Evolutionary conservation across 768 basidiomycete genomes (phyloP).

Genomic region (Cystofilobasidium ferigula): DNA sequence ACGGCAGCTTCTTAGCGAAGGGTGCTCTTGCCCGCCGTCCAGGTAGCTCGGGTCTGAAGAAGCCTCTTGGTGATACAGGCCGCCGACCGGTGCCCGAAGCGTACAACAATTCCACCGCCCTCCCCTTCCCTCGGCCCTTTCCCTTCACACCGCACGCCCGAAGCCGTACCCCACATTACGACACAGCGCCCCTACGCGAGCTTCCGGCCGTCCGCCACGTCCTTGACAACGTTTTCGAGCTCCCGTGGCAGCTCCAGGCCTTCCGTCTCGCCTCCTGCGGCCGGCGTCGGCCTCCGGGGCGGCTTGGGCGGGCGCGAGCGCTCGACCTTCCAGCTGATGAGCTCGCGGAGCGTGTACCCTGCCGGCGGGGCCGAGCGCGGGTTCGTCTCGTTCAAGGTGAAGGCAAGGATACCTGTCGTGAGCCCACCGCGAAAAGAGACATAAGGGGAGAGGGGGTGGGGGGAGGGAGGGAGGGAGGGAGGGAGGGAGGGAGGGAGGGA

Average conservation of each 20-base stretch:
- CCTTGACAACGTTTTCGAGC: neutral
- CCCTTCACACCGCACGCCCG: no score
- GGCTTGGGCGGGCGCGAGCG: neutral
- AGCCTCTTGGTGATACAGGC: no score
- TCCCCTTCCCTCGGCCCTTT: no score
- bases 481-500: neutral
- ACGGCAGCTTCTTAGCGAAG: no score
- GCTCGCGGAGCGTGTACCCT: conserved; percentile 36
- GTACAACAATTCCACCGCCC: no score
- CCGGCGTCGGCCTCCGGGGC: neutral
- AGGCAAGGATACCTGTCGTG: conserved; percentile 34
- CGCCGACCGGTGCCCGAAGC: no score
- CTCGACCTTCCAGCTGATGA: conserved; percentile 32
- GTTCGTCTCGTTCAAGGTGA: conserved; percentile 37
- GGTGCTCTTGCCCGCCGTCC: no score
- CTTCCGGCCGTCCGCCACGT: no score
- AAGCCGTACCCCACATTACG: no score
- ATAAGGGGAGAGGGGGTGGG: neutral
- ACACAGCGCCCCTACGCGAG: no score
- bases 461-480: neutral
- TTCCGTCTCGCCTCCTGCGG: neutral
- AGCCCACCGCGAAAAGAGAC: neutral
- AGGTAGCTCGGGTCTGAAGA: no score
- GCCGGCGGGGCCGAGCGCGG: conserved; percentile 34
- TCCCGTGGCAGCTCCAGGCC: neutral